Conservation (phyloP, 805 yeast genomes). For the Dipodascus albidus region DNA sequence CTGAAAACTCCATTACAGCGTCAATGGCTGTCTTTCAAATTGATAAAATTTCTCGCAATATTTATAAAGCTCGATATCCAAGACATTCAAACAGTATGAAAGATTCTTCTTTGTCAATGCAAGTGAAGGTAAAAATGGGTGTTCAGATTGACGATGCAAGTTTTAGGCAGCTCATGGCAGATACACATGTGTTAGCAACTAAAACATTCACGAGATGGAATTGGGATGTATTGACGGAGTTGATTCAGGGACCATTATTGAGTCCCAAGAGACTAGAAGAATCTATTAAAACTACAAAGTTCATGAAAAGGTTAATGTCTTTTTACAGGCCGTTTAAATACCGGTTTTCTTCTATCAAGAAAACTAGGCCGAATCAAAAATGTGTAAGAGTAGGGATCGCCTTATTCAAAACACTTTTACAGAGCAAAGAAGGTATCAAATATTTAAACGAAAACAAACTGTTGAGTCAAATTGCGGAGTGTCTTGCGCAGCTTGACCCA, state of each 20-base stretch:
- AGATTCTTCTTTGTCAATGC: conserved; percentile 5
- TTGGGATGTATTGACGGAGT: conserved; percentile 60
- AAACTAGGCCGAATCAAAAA: conserved; percentile 38
- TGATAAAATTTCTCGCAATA: conserved; percentile 25
- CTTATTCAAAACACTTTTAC: conserved; percentile 52
- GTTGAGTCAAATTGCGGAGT: conserved; percentile 79
- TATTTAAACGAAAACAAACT: conserved; percentile 64
- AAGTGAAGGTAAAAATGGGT: conserved; percentile 25
- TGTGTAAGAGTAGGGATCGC: conserved; percentile 68
- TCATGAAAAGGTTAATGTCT: conserved; percentile 71
- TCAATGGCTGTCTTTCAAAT: conserved; percentile 35
- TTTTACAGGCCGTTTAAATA: conserved; percentile 88
- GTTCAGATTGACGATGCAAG: conserved; percentile 49
- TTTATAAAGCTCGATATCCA: conserved; percentile 13
- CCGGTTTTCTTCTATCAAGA: conserved; percentile 50
- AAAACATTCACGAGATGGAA: conserved; percentile 82
- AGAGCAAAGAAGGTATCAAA: conserved; percentile 52
- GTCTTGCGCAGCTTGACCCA: conserved; percentile 77
- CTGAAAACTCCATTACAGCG: conserved; percentile 17
- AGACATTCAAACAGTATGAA: neutral
- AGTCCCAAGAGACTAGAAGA: conserved; percentile 70
- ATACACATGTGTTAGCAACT: conserved; percentile 62
- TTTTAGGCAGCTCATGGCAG: conserved; percentile 51
- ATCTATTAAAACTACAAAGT: conserved; percentile 64
- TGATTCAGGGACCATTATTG: conserved; percentile 77